phyloP scores from a whole-genome alignment of 83 land plant genomes.

The Isoetes engelmannii region DNA sequence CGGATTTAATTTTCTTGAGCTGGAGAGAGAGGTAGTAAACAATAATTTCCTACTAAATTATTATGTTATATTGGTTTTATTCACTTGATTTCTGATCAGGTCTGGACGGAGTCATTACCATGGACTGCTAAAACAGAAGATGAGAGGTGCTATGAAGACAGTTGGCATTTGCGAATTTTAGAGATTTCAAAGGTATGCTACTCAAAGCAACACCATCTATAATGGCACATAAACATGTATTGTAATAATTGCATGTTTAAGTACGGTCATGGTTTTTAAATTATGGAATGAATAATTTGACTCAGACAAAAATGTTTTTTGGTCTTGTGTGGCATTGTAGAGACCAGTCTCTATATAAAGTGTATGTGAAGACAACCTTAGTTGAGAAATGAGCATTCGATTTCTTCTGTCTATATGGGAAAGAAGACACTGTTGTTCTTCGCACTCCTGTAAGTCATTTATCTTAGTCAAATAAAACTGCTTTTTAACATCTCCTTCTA shows the following conservation, averaged over 20 bases:
- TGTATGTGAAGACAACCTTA: not conserved
- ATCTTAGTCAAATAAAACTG: not conserved
- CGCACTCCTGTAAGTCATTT: not conserved
- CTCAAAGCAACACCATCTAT: not conserved
- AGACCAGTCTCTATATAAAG: not conserved
- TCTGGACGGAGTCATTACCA: slow-evolving; percentile 14
- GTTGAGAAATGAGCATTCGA: not conserved
- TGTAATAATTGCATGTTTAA: not conserved
- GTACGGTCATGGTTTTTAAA: not conserved
- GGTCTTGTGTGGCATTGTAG: not conserved
- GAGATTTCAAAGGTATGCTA: slow-evolving; percentile 29
- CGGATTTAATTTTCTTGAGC: not conserved
- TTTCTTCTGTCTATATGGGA: not conserved
- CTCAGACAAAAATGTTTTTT: not conserved
- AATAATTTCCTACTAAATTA: not conserved
- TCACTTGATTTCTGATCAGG: slow-evolving; percentile 6
- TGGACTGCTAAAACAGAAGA: slow-evolving; percentile 24
- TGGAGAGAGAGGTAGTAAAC: not conserved
- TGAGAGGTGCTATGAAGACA: slow-evolving; percentile 27
- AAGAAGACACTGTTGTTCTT: not conserved
- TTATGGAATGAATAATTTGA: not conserved
- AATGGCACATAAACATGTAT: not conserved
- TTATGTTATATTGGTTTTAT: not conserved
- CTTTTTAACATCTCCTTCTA: not conserved
- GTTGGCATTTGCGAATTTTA: slow-evolving; percentile 22